A percentile compares a stretch with the other conserved stretches of the same genome.
These are phyloP conservation scores for Phytopythium kandeliae DNA, from an alignment of 352 stramenopile genomes.

Conservation along the genomic window DNA sequence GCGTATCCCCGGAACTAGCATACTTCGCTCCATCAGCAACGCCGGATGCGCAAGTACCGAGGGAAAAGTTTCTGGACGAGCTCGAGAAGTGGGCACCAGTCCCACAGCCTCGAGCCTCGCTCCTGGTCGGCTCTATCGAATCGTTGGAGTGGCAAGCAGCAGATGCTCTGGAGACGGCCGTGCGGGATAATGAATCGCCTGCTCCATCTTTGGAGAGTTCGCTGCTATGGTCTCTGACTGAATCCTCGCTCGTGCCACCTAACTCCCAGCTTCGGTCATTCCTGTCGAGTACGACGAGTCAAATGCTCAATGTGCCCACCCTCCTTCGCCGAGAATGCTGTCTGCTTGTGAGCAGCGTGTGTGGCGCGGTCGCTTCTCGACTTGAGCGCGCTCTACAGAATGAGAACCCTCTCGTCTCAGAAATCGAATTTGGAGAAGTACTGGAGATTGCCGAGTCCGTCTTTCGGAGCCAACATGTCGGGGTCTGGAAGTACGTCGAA, in stretches of 20 bases:
- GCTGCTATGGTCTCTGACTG: background rate
- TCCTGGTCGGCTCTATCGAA: background rate
- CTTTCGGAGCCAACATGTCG: slow-evolving; percentile 17
- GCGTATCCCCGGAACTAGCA: too few species aligned
- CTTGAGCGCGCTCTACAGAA: slow-evolving; percentile 11
- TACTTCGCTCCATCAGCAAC: too few species aligned
- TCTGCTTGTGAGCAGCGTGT: background rate
- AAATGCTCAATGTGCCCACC: background rate
- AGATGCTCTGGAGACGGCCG: background rate
- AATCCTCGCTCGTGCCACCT: slow-evolving; percentile 1
- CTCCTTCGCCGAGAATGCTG: slow-evolving; percentile 1
- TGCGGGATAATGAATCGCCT: background rate
- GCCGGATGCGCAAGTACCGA: too few species aligned
- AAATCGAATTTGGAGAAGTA: slow-evolving; percentile 32
- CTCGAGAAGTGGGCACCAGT: slow-evolving; percentile 3
- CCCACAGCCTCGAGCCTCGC: background rate
- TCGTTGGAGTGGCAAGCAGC: slow-evolving; percentile 4
- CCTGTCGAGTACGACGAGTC: background rate
- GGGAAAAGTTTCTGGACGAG: slow-evolving; percentile 3
- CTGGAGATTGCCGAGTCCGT: slow-evolving; percentile 22
- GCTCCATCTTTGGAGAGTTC: background rate
- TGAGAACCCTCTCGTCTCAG: slow-evolving; percentile 33
- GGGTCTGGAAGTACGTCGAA: slow-evolving; percentile 26
- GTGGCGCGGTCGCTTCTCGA: background rate
- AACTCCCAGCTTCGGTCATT: background rate